A percentile compares a stretch with the other conserved stretches of the same genome.
Conservation (phyloP, 768 basidiomycete species). For the Pleurotus djamor region DNA sequence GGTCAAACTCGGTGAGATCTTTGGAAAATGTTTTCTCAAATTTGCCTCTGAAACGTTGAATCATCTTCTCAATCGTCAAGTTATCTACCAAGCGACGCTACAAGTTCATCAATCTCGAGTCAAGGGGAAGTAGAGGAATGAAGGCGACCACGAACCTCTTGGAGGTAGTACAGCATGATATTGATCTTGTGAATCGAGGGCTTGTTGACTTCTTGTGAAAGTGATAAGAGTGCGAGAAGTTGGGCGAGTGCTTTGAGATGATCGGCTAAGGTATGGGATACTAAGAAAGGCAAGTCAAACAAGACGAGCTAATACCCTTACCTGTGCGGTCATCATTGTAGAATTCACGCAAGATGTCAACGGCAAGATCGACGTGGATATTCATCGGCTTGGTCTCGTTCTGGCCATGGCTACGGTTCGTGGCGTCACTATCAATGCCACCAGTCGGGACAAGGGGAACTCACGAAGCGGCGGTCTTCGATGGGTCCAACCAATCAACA, state of each 20-base stretch:
- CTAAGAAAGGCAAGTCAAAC: not conserved
- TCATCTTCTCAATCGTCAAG: slow-evolving; percentile 46
- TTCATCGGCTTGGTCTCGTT: slow-evolving; percentile 16
- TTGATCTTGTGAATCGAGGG: slow-evolving; percentile 43
- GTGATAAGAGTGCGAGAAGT: slow-evolving; percentile 57
- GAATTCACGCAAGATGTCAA: slow-evolving; percentile 48
- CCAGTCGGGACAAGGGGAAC: slow-evolving; percentile 12
- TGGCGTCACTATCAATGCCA: not conserved
- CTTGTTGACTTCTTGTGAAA: slow-evolving; percentile 35
- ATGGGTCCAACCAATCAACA: slow-evolving; percentile 87
- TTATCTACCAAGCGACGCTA: slow-evolving; percentile 64
- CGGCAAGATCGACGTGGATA: slow-evolving; percentile 57
- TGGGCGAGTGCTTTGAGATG: slow-evolving; percentile 65
- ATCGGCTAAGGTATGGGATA: slow-evolving; percentile 36
- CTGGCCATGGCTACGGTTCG: slow-evolving; percentile 11
- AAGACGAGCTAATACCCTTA: slow-evolving; percentile 12
- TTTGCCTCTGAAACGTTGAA: slow-evolving; percentile 51
- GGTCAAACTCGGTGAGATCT: slow-evolving; percentile 37
- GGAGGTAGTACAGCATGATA: slow-evolving; percentile 47
- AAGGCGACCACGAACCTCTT: slow-evolving; percentile 32
- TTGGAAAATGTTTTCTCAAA: slow-evolving; percentile 41
- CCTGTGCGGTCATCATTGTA: slow-evolving; percentile 48
- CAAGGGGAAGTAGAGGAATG: slow-evolving; percentile 1
- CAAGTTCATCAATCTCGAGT: not conserved
- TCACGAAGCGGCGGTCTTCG: slow-evolving; percentile 55